Evolutionary conservation across 139 green algal genomes (phyloP), one percentile per base, ranked within the genome.

Genomic region (Auxenochlorella pyrenoidosa): DNA sequence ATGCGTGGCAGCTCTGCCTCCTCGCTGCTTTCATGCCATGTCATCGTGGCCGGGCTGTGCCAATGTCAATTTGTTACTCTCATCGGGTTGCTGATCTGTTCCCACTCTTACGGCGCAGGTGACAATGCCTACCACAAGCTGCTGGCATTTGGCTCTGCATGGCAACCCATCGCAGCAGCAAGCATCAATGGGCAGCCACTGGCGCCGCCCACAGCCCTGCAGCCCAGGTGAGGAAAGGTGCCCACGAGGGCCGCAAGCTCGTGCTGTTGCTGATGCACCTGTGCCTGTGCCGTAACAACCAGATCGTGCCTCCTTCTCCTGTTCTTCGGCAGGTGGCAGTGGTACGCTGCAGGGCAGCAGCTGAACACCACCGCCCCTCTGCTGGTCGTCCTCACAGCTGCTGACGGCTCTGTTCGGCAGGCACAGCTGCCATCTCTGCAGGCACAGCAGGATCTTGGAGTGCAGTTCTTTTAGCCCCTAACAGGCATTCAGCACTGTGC

Each of bases 261-360:
- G n/a, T n/a, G n/a, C n/a, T n/a, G n/a, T n/a, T n/a, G n/a, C n/a
- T n/a, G n/a, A n/a, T n/a, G n/a, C 47, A 58, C 12, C 47, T 58
- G 47, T 58, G 47, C 47, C 8, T 12, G 12, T 58, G 47, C 47
- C 12, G n/a, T n/a, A n/a, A n/a, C n/a, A n/a, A n/a, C n/a, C n/a
- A n/a, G n/a, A n/a, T n/a, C n/a, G n/a, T n/a, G n/a, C n/a, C n/a
- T n/a, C n/a, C n/a, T n/a, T n/a, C n/a, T n/a, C n/a, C n/a, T n/a
- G n/a, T n/a, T n/a, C n/a, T n/a, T n/a, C n/a, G 59, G 73, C 73
- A 79, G 73, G 41, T 79, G 73, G 73, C 38, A 59, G 73, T 79
- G 73, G 73, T 34, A 59, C 26, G 73, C 41, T 16, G 41, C 26
- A 0, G 73, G 73, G 15, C 73, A 28, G 28, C 41, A 24, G 73